These are phyloP conservation scores for Boletus tylopilopsis DNA, from an alignment of 768 basidiomycete species.

Conservation along the genomic window DNA sequence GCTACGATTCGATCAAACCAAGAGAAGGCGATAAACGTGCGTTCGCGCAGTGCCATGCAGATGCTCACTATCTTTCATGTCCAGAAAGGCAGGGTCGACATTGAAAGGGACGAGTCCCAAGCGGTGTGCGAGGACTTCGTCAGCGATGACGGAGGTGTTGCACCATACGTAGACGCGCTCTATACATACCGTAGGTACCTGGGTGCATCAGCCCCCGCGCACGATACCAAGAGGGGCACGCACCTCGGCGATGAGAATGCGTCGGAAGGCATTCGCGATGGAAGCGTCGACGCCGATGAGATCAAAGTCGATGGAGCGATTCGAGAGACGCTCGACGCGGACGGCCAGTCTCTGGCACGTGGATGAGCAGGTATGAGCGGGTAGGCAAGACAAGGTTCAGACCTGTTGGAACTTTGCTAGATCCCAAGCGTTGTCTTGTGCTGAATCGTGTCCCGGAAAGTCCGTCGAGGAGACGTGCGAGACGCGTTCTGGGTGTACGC, in stretches of 20 bases:
- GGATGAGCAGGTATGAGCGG: background rate
- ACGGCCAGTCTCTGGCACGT: slow-evolving; percentile 64
- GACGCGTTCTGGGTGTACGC: slow-evolving; percentile 65
- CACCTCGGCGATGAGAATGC: slow-evolving; percentile 94
- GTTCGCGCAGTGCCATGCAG: background rate
- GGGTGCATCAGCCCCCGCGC: slow-evolving; percentile 1
- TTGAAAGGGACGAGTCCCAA: slow-evolving; percentile 88
- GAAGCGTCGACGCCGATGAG: slow-evolving; percentile 93
- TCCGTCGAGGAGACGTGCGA: slow-evolving; percentile 84
- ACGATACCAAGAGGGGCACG: slow-evolving; percentile 17
- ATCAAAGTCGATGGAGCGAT: slow-evolving; percentile 89
- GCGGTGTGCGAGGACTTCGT: slow-evolving; percentile 92
- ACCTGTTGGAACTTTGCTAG: slow-evolving; percentile 74
- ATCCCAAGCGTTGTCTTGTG: slow-evolving; percentile 84
- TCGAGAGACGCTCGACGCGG: slow-evolving; percentile 73
- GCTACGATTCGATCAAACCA: slow-evolving; percentile 24
- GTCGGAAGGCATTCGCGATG: slow-evolving; percentile 90
- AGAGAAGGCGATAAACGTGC: background rate
- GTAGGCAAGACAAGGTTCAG: slow-evolving; percentile 22
- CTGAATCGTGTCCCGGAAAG: slow-evolving; percentile 85
- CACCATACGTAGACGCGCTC: slow-evolving; percentile 92
- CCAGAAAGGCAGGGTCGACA: slow-evolving; percentile 73
- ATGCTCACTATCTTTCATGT: slow-evolving; percentile 44
- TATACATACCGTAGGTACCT: slow-evolving; percentile 91
- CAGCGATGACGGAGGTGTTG: slow-evolving; percentile 91